A percentile compares a stretch with the other conserved stretches of the same genome.
Conservation (phyloP, 2,329 filamentous ascomycete genomes). For the Ophiostoma sp. region DNA sequence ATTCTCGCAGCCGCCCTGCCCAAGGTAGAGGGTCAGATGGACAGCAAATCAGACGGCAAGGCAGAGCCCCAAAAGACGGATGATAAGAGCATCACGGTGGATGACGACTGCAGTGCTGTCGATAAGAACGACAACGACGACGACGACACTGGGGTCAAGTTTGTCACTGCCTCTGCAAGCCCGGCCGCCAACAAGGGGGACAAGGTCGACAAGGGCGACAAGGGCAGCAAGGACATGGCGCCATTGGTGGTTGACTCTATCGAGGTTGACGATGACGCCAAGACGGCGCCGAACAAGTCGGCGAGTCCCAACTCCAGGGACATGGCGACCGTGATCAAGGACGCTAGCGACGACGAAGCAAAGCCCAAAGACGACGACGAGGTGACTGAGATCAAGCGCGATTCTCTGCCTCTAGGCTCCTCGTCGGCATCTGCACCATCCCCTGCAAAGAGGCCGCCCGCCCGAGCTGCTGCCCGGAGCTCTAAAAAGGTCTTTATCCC, state of each 20-base stretch:
- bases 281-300: background rate
- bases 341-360: constrained; percentile 20
- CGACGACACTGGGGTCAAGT: background rate
- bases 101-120: background rate
- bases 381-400: constrained; percentile 23
- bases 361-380: constrained; percentile 21
- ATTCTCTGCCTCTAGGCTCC: constrained; percentile 13
- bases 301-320: background rate
- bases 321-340: background rate
- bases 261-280: constrained; percentile 13
- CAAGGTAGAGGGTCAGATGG: background rate
- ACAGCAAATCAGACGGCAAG: background rate
- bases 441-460: constrained; percentile 21
- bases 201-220: background rate
- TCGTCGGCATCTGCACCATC: constrained; percentile 16
- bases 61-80: background rate
- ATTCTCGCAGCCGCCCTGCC: constrained; percentile 40
- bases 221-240: background rate
- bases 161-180: constrained; percentile 6
- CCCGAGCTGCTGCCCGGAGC: constrained; percentile 25
- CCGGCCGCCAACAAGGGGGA: background rate
- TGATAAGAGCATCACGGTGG: background rate
- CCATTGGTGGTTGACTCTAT: background rate
- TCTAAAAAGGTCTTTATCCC: constrained; percentile 34
- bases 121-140: background rate